Conservation (phyloP, 2,329 filamentous ascomycete species). For the Aureobasidium vineae region DNA sequence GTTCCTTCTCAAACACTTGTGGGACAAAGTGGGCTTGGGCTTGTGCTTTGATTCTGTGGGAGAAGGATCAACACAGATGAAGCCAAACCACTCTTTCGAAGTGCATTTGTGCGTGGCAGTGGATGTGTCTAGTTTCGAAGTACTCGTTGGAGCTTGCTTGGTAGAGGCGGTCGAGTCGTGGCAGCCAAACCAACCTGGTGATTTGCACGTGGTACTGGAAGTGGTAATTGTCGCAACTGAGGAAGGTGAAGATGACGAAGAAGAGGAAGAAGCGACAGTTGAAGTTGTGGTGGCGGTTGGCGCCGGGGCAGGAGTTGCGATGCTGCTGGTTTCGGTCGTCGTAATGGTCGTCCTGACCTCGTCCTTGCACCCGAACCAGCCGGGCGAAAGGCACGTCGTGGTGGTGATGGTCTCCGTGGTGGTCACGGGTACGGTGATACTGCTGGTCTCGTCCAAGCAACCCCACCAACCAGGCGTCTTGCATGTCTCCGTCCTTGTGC, state of each 20-base stretch:
- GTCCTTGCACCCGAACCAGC: conserved; percentile 67
- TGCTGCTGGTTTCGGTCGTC: conserved; percentile 32
- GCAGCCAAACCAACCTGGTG: conserved; percentile 66
- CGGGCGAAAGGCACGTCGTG: conserved; percentile 60
- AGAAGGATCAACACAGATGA: conserved; percentile 36
- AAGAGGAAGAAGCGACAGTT: background rate
- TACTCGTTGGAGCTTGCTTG: conserved; percentile 21
- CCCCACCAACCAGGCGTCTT: conserved; percentile 94
- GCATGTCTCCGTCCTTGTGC: conserved; percentile 77
- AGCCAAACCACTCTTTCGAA: conserved; percentile 34
- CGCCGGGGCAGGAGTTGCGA: conserved; percentile 31
- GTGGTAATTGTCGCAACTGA: conserved; percentile 12
- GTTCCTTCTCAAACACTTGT: conserved; percentile 2
- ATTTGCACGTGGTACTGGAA: conserved; percentile 52
- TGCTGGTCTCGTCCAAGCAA: conserved; percentile 66
- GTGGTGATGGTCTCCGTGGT: conserved; percentile 49
- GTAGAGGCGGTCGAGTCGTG: conserved; percentile 54
- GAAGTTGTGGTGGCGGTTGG: conserved; percentile 30
- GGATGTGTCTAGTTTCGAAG: conserved; percentile 24
- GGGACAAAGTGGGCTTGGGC: background rate
- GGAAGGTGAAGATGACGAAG: background rate
- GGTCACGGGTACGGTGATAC: conserved; percentile 36
- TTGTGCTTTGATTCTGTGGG: conserved; percentile 19
- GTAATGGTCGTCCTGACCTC: conserved; percentile 43
- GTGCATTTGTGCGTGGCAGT: conserved; percentile 32